Conservation (phyloP, 78 protist genomes). For the Dictyostelium purpureum region DNA sequence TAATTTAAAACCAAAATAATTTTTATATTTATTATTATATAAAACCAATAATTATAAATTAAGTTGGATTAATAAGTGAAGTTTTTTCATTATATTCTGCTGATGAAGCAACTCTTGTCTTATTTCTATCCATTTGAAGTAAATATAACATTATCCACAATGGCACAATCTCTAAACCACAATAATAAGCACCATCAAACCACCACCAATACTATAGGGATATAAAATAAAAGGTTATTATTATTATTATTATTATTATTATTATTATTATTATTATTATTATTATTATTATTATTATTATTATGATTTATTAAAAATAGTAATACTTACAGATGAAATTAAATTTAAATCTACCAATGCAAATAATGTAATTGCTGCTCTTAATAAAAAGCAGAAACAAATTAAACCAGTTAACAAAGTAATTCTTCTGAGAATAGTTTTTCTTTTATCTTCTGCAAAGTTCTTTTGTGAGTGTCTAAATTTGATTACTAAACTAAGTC, state of each 20-base stretch:
- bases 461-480: constrained; percentile 37
- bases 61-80: constrained; percentile 3
- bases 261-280: not conserved
- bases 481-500: constrained; percentile 16
- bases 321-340: constrained; percentile 36
- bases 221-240: not conserved
- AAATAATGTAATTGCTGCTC: constrained; percentile 38
- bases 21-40: too few species aligned
- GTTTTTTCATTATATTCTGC: constrained; percentile 19
- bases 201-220: constrained; percentile 55
- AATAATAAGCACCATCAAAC: constrained; percentile 56
- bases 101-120: not conserved
- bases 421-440: constrained; percentile 25
- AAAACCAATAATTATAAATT: too few species aligned
- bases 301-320: not conserved
- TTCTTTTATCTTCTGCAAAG: constrained; percentile 43
- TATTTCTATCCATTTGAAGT: constrained; percentile 20
- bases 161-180: constrained; percentile 40
- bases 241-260: not conserved
- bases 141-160: constrained; percentile 40
- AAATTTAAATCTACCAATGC: not conserved
- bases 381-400: not conserved
- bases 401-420: constrained; percentile 10
- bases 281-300: not conserved
- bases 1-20: not conserved